These are phyloP conservation scores for Ceratorhiza oryzae-sativae DNA, from an alignment of 1,284 basidiomycete genomes.

Conservation along the genomic window DNA sequence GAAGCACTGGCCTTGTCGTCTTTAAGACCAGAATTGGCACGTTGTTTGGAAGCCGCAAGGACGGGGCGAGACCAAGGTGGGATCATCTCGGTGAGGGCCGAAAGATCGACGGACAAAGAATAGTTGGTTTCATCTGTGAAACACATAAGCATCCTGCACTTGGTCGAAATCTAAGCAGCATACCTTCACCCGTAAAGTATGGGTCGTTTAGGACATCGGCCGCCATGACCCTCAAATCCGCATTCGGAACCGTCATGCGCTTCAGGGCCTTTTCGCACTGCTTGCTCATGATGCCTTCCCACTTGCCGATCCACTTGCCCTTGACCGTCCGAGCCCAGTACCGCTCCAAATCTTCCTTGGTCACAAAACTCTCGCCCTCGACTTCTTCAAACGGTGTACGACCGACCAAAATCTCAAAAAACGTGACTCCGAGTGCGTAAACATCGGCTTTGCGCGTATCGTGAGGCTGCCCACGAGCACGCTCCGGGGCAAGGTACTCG, in stretches of 20 bases:
- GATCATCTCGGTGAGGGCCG: slow-evolving; percentile 27
- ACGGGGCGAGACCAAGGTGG: slow-evolving; percentile 37
- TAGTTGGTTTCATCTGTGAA: slow-evolving; percentile 24
- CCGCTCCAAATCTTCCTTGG: slow-evolving; percentile 77
- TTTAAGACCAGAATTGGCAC: slow-evolving; percentile 15
- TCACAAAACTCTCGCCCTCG: slow-evolving; percentile 81
- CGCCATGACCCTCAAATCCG: slow-evolving; percentile 72
- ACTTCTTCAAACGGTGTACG: slow-evolving; percentile 89
- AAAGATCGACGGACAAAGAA: slow-evolving; percentile 11
- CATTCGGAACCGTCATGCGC: slow-evolving; percentile 79
- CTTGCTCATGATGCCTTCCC: slow-evolving; percentile 73
- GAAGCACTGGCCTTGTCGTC: not conserved
- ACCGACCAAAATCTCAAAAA: slow-evolving; percentile 90
- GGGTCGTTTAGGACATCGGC: slow-evolving; percentile 67
- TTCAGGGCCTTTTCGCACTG: slow-evolving; percentile 66
- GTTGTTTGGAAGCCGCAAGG: slow-evolving; percentile 28
- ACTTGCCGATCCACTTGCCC: slow-evolving; percentile 79
- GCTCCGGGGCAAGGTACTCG: slow-evolving; percentile 90
- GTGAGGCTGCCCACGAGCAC: slow-evolving; percentile 83
- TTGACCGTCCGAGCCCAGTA: slow-evolving; percentile 83
- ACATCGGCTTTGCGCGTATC: slow-evolving; percentile 93
- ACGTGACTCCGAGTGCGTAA: slow-evolving; percentile 90
- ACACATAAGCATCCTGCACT: not conserved
- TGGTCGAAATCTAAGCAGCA: not conserved
- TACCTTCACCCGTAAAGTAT: slow-evolving; percentile 59